Evolutionary conservation across 2,329 filamentous ascomycete species (phyloP), one percentile per base, ranked within the genome.

Genomic region (Epichloe gansuensis): DNA sequence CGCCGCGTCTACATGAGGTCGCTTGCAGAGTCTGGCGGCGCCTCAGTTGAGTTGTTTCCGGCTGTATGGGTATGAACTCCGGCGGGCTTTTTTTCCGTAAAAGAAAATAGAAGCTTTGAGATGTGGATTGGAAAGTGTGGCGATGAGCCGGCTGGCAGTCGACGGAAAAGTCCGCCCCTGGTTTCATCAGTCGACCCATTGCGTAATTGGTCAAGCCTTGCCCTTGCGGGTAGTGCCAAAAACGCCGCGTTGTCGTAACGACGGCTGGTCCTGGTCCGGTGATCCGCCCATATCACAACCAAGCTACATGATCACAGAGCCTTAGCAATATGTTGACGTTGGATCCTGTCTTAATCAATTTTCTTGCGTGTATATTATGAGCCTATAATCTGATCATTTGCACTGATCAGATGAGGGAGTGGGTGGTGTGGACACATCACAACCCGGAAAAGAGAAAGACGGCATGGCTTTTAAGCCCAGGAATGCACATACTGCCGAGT

Each of bases 1-100:
- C 23, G 46, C 43, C 11, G 50, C 45, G 17, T 47, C 17, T 31
- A 21, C 17, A 21, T 21, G 21, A 31, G 15, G 4, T 35, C 38
- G 21, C 38, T 23, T 41, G 35, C 38, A 38, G 7, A 42, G 42
- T 45, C 21, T 28, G 46, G 25, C 38, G 34, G n/a, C 23, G 34
- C 4, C 38, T 28, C 15, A 34, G 31, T 41, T 25, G 49, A 17
- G 21, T 45, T 28, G 5, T 39, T 43, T 31, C 49, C 53, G 37
- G 54, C 17, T 28, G 43, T 45, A 31, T n/a, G 25, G 44, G 44
- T 37, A 51, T 54, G 53, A 55, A 60, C 50, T 56, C 57, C 54
- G 57, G 50, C 52, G 57, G 57, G 49, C 48, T 57, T 59, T 57
- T 57, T 47, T 44, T 38, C 35, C 43, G 31, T 53, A 41, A 43